These are phyloP conservation scores for Alternaria sp. DNA, from an alignment of 2,329 filamentous ascomycete species.

Conservation along the genomic window DNA sequence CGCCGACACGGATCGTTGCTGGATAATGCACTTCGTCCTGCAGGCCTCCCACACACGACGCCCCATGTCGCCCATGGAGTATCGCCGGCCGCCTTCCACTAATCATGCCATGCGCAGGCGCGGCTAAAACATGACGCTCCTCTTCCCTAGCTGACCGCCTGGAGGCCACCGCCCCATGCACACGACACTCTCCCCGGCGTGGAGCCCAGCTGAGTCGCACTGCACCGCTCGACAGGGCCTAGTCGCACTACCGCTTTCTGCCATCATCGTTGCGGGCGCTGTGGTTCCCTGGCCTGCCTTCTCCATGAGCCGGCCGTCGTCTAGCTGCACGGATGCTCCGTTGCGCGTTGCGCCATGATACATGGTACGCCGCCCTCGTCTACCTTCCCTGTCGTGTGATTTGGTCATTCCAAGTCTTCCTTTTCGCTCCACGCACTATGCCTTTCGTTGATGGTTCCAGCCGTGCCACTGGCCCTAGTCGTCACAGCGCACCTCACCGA, in stretches of 20 bases:
- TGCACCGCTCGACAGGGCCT: neutral
- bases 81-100: constrained; percentile 29
- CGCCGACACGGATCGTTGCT: constrained; percentile 23
- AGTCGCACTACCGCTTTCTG: constrained; percentile 32
- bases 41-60: constrained; percentile 8
- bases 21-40: constrained; percentile 16
- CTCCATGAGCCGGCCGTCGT: constrained; percentile 37
- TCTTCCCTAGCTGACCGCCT: constrained; percentile 44
- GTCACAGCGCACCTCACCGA: constrained; percentile 46
- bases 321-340: constrained; percentile 47
- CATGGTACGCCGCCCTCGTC: constrained; percentile 44
- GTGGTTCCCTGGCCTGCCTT: constrained; percentile 34
- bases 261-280: constrained; percentile 35
- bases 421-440: constrained; percentile 42
- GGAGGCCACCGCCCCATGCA: constrained; percentile 38
- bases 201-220: constrained; percentile 41
- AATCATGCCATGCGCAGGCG: constrained; percentile 31
- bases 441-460: constrained; percentile 46
- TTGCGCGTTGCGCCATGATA: constrained; percentile 53
- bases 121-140: constrained; percentile 44
- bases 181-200: constrained; percentile 37
- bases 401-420: constrained; percentile 42
- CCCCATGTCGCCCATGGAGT: constrained; percentile 18
- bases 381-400: constrained; percentile 40
- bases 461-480: constrained; percentile 48